Percentiles rank a stretch among this genome's conserved stretches.
Evolutionary conservation across 73 alveolate genomes (phyloP).

Genomic region (Stentor roeselii): DNA sequence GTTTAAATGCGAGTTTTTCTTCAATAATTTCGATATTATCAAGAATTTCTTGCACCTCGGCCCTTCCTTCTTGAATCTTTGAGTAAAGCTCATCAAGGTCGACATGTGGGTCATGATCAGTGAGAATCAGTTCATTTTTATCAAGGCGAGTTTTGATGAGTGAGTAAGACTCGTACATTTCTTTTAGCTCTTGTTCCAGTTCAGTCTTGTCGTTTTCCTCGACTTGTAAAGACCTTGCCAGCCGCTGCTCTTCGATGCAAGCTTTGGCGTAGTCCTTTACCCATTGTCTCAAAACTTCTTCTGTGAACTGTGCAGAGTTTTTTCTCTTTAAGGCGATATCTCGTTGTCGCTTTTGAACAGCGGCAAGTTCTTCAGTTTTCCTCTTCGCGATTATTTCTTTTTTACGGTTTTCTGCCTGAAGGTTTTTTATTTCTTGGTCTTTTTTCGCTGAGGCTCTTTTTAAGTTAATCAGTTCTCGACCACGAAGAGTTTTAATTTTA

Average conservation of each 20-base stretch:
- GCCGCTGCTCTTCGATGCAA: constrained; percentile 34
- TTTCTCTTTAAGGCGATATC: constrained; percentile 33
- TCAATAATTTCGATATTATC: constrained; percentile 51
- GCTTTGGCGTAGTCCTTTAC: constrained; percentile 26
- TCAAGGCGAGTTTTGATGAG: constrained; percentile 19
- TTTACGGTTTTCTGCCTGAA: constrained; percentile 49
- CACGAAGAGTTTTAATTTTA: constrained; percentile 51
- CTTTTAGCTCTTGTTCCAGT: constrained; percentile 48
- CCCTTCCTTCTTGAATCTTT: constrained; percentile 22
- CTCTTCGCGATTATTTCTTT: constrained; percentile 46
- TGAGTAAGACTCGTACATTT: constrained; percentile 34
- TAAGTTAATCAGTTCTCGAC: constrained; percentile 39
- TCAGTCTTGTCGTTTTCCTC: constrained; percentile 23
- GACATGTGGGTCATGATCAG: constrained; percentile 27
- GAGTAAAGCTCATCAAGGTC: constrained; percentile 29
- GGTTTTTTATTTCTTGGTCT: constrained; percentile 51
- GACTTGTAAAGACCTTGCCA: constrained; percentile 16
- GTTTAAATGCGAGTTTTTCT: constrained; percentile 43
- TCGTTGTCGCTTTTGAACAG: constrained; percentile 38
- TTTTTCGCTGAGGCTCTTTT: constrained; percentile 47
- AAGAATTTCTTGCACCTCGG: neutral
- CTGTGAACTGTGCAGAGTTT: constrained; percentile 21
- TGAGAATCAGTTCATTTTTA: constrained; percentile 32
- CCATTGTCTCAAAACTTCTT: constrained; percentile 30
- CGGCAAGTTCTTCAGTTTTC: constrained; percentile 48